Percentiles rank a stretch among this genome's conserved stretches.
phyloP scores from a whole-genome alignment of 108 stramenopile genomes.

The Schizochytrium sp. region DNA sequence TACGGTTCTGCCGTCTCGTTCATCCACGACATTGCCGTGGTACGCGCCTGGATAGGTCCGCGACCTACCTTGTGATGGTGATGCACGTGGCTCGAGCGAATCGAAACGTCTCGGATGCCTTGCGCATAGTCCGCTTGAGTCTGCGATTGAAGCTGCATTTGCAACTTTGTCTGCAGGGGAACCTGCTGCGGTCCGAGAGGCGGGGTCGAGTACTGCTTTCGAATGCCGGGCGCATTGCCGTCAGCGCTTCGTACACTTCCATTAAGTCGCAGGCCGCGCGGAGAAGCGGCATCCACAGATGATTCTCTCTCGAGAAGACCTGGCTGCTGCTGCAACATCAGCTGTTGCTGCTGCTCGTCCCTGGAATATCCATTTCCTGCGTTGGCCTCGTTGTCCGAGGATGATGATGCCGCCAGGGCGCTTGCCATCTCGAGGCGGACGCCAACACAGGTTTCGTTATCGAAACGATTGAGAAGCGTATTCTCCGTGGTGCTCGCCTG shows the following conservation, averaged over 20 bases:
- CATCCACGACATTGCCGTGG: constrained; percentile 80
- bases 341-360: too few species aligned
- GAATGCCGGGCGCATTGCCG: neutral
- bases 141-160: constrained; percentile 25
- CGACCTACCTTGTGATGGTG: neutral
- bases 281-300: too few species aligned
- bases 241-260: too few species aligned
- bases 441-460: neutral
- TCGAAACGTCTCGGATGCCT: too few species aligned
- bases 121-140: neutral
- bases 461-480: neutral
- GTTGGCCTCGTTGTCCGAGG: too few species aligned
- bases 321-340: too few species aligned
- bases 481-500: neutral
- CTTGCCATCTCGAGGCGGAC: neutral
- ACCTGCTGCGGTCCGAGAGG: neutral
- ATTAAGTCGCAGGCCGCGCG: too few species aligned
- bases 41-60: constrained; percentile 57
- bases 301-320: too few species aligned
- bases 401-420: neutral
- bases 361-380: too few species aligned
- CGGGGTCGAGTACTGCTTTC: neutral
- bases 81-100: too few species aligned
- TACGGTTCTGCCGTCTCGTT: constrained; percentile 65
- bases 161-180: neutral